phyloP scores from a whole-genome alignment of 2,329 filamentous ascomycete genomes.

The Triangularia setosa region DNA sequence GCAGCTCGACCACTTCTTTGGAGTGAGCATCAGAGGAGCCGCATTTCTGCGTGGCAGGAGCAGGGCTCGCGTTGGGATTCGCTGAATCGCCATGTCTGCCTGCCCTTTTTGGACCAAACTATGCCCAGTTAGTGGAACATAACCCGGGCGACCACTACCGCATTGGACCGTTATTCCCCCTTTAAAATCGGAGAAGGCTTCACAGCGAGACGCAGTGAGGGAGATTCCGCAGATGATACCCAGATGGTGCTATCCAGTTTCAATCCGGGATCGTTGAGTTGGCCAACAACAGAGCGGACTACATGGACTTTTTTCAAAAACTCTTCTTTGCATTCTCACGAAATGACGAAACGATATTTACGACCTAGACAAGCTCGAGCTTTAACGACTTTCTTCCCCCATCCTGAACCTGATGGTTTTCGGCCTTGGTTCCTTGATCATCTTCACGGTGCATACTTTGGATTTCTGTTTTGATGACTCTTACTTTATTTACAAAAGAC shows the following conservation, averaged over 20 bases:
- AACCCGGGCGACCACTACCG: constrained; percentile 5
- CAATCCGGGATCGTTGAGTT: constrained; percentile 14
- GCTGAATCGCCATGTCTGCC: constrained; percentile 11
- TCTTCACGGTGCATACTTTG: background rate
- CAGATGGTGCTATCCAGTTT: constrained; percentile 20
- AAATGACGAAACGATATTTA: constrained; percentile 18
- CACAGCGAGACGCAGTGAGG: constrained; percentile 29
- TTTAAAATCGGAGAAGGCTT: constrained; percentile 35
- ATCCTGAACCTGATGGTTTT: constrained; percentile 1
- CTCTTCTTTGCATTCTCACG: background rate
- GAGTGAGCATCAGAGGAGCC: constrained; percentile 39
- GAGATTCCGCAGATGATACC: constrained; percentile 27
- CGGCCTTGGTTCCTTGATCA: background rate
- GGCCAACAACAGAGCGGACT: background rate
- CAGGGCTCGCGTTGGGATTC: constrained; percentile 11
- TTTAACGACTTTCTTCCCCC: constrained; percentile 8
- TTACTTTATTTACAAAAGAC: constrained; percentile 10
- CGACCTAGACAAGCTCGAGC: constrained; percentile 20
- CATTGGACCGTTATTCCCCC: constrained; percentile 21
- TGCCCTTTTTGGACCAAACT: constrained; percentile 1
- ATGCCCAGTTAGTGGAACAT: constrained; percentile 14
- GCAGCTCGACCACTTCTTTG: constrained; percentile 58
- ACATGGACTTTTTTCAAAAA: background rate
- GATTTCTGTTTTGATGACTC: constrained; percentile 1
- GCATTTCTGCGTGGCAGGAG: constrained; percentile 14